Evolutionary conservation across 2,329 filamentous ascomycete genomes (phyloP).

Genomic region (Penicillium brasilianum): DNA sequence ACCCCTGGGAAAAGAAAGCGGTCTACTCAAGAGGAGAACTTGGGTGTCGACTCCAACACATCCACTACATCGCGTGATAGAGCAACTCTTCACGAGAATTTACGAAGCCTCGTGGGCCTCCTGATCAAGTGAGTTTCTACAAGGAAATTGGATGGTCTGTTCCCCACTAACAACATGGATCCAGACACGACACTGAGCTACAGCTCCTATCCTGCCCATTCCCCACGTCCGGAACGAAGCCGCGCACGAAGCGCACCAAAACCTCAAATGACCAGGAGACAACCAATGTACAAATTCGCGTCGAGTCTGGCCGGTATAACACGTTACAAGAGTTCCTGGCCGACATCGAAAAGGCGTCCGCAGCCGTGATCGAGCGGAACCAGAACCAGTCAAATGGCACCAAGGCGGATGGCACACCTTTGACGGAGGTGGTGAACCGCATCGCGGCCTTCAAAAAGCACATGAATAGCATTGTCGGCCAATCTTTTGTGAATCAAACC

Average conservation of each 20-base stretch:
- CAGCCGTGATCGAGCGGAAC: constrained; percentile 44
- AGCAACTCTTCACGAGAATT: constrained; percentile 40
- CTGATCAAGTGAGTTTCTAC: constrained; percentile 37
- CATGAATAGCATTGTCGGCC: constrained; percentile 66
- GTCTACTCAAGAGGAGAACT: constrained; percentile 40
- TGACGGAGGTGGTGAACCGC: constrained; percentile 48
- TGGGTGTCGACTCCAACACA: constrained; percentile 30
- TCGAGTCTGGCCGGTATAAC: constrained; percentile 45
- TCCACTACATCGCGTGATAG: constrained; percentile 37
- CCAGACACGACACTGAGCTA: constrained; percentile 51
- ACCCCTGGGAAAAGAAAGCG: constrained; percentile 52
- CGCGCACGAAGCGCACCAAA: constrained; percentile 51
- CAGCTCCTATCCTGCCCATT: constrained; percentile 49
- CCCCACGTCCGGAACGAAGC: constrained; percentile 43
- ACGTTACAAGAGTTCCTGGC: constrained; percentile 49
- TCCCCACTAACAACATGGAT: constrained; percentile 27
- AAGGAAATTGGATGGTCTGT: not conserved
- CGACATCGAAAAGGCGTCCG: constrained; percentile 49
- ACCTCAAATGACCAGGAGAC: constrained; percentile 42
- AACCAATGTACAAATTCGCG: constrained; percentile 45
- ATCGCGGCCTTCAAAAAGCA: constrained; percentile 65
- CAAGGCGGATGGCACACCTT: constrained; percentile 33
- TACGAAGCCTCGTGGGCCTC: constrained; percentile 43
- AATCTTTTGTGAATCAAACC: constrained; percentile 59
- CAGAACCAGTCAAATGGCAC: constrained; percentile 38